Evolutionary conservation across 768 basidiomycete genomes (phyloP).

Genomic region (Mycena alexandri): DNA sequence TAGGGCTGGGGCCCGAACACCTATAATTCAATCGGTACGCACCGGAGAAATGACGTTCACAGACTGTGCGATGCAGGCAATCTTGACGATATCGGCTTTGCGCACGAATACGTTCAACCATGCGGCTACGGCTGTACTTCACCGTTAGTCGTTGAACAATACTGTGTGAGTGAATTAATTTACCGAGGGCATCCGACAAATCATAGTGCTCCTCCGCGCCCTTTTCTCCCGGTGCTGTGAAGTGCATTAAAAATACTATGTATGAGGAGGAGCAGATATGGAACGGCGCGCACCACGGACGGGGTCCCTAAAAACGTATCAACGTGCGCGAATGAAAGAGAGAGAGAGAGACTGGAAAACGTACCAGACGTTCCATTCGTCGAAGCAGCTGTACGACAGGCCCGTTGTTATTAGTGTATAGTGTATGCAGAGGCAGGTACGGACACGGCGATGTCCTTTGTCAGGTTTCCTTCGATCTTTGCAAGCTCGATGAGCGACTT

Average conservation of each 20-base stretch:
- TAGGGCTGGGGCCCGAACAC: not conserved
- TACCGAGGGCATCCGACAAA: constrained; percentile 63
- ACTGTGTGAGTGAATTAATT: not conserved
- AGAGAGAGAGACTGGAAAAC: constrained; percentile 13
- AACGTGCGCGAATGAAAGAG: not conserved
- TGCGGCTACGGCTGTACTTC: constrained; percentile 61
- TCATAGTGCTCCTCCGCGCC: constrained; percentile 69
- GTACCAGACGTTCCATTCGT: constrained; percentile 70
- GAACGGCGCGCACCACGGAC: constrained; percentile 50
- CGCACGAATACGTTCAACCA: constrained; percentile 74
- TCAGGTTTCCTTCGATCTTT: constrained; percentile 53
- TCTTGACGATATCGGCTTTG: constrained; percentile 69
- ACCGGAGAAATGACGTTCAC: constrained; percentile 65
- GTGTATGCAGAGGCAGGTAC: too few relatives aligned
- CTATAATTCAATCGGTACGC: constrained; percentile 23
- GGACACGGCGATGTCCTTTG: constrained; percentile 55
- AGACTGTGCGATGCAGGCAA: constrained; percentile 73
- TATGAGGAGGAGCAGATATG: not conserved
- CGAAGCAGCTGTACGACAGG: constrained; percentile 55
- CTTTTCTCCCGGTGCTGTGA: constrained; percentile 58
- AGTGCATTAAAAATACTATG: not conserved
- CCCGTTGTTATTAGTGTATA: too few relatives aligned
- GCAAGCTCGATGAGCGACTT: constrained; percentile 66
- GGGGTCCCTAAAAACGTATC: constrained; percentile 51
- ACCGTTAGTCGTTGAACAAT: not conserved